Evolutionary conservation across 306 rosid genomes (phyloP).

Genomic region (Parietaria judaica): DNA sequence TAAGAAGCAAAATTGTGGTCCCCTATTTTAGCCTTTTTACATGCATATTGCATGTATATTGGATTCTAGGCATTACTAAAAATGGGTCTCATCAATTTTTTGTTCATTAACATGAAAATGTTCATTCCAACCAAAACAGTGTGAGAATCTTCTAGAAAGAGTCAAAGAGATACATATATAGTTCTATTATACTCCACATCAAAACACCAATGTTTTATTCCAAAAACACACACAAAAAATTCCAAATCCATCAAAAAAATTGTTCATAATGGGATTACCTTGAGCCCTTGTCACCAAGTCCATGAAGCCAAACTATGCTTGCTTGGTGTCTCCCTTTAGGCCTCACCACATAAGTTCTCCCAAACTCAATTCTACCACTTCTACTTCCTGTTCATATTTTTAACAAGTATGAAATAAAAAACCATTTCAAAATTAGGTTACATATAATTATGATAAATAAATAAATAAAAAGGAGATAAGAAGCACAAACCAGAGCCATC

Average conservation of each 20-base stretch:
- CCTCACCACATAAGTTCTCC: constrained; percentile 94
- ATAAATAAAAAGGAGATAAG: not conserved
- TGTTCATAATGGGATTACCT: constrained; percentile 39
- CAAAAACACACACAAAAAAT: constrained; percentile 10
- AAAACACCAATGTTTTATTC: constrained; percentile 22
- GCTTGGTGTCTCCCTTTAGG: constrained; percentile 98
- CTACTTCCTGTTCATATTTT: constrained; percentile 66
- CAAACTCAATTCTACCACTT: constrained; percentile 71
- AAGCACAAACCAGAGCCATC: constrained; percentile 62
- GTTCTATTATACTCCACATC: constrained; percentile 32
- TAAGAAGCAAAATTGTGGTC: constrained; percentile 51
- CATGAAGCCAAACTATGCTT: constrained; percentile 95
- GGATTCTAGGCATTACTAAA: constrained; percentile 31
- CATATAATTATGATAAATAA: not conserved
- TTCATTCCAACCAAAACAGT: constrained; percentile 34
- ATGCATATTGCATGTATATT: constrained; percentile 25
- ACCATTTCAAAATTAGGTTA: no score
- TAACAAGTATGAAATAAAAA: not conserved
- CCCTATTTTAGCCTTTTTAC: constrained; percentile 31
- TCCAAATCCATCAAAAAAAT: constrained; percentile 37
- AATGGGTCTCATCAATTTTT: constrained; percentile 15
- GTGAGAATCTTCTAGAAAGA: constrained; percentile 36
- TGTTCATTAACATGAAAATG: constrained; percentile 26
- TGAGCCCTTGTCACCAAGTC: constrained; percentile 96
- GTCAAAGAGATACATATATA: constrained; percentile 21